A percentile compares a stretch with the other conserved stretches of the same genome.
phyloP scores from a whole-genome alignment of 106 monocot genomes.

The Dendrobium catenatum region DNA sequence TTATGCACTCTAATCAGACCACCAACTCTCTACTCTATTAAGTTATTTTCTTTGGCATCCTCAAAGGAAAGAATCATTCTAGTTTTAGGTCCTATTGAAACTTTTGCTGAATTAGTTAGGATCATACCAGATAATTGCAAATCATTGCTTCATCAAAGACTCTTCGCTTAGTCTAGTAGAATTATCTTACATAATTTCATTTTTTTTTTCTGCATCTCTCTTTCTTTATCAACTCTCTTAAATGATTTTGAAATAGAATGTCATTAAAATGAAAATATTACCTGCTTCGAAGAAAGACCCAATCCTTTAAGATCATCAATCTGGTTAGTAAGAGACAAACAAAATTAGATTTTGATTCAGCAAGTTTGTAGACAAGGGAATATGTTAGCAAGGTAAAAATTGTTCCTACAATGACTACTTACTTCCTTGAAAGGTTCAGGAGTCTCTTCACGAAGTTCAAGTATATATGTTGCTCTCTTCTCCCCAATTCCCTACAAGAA shows the following conservation, averaged over 20 bases:
- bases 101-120: not conserved
- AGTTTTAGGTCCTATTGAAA: not conserved
- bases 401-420: conserved; percentile 1
- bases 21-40: not conserved
- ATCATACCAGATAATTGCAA: too few species aligned
- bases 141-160: too few species aligned
- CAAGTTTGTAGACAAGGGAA: too few species aligned
- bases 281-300: conserved; percentile 31
- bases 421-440: conserved; percentile 40
- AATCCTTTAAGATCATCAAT: conserved; percentile 32
- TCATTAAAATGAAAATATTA: conserved; percentile 6
- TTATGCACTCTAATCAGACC: not conserved
- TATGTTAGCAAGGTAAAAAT: too few species aligned
- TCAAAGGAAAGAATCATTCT: not conserved
- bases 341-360: not conserved
- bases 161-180: too few species aligned
- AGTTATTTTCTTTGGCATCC: not conserved
- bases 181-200: too few species aligned
- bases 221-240: too few species aligned
- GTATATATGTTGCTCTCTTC: conserved; percentile 41
- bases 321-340: conserved; percentile 11
- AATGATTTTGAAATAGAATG: not conserved
- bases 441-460: conserved; percentile 30
- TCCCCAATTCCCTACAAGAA: conserved; percentile 44
- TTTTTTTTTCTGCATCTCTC: too few species aligned